Conservation (phyloP, 2,329 filamentous ascomycete genomes). For the Akanthomyces dipterigenus region DNA sequence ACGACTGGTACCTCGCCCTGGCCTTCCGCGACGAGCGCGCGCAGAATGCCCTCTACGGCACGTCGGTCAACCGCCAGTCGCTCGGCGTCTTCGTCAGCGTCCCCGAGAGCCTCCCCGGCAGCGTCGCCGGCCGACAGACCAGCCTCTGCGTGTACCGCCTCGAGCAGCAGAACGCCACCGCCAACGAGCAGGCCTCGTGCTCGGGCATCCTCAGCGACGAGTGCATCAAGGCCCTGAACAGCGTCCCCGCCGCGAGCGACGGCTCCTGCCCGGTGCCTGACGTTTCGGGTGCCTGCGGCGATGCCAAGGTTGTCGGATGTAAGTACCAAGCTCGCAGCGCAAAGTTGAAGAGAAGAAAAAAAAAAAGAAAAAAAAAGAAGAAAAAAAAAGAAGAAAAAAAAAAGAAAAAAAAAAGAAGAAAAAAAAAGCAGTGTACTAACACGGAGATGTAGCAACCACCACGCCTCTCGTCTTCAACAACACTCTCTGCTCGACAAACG, state of each 20-base stretch:
- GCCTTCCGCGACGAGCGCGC: conserved; percentile 7
- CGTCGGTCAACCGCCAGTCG: background rate
- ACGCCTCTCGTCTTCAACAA: conserved; percentile 1
- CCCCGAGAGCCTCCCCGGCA: conserved; percentile 1
- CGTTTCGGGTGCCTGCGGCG: background rate
- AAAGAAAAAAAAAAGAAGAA: too few relatives aligned
- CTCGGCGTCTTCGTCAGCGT: conserved; percentile 10
- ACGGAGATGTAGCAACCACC: background rate
- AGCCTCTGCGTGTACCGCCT: conserved; percentile 9
- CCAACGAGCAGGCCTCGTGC: conserved; percentile 3
- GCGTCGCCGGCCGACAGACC: background rate
- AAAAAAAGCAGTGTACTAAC: background rate
- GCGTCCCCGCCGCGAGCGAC: background rate
- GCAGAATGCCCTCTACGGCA: background rate
- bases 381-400: too few relatives aligned
- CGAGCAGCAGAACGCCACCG: background rate
- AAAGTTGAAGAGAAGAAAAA: background rate
- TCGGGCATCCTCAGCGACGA: conserved; percentile 3
- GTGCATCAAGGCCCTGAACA: conserved; percentile 3
- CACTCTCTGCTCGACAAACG: conserved; percentile 7
- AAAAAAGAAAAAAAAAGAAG: too few relatives aligned
- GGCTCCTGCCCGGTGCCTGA: conserved; percentile 4
- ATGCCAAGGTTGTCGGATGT: background rate
- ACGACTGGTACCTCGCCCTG: conserved; percentile 6
- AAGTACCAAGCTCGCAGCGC: background rate